These are phyloP conservation scores for Cercospora sp. DNA, from an alignment of 2,329 filamentous ascomycete species.

Conservation along the genomic window DNA sequence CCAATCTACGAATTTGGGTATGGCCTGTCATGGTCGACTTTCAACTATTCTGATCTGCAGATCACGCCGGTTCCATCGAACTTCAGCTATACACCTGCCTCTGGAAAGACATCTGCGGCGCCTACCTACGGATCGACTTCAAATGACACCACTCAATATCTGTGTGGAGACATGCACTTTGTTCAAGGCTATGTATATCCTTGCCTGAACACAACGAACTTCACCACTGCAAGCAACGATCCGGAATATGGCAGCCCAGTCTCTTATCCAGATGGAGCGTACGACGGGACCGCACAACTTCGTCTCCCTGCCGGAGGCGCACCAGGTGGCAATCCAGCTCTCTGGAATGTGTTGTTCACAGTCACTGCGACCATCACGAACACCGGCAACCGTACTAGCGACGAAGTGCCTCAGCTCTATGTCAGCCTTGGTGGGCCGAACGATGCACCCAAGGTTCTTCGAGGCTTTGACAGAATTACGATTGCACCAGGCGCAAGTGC, in stretches of 20 bases:
- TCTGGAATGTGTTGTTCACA: conserved; percentile 63
- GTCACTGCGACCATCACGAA: conserved; percentile 64
- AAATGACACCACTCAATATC: neutral
- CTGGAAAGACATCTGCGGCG: neutral
- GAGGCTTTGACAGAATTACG: conserved; percentile 45
- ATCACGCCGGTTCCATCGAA: conserved; percentile 54
- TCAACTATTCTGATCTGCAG: conserved; percentile 40
- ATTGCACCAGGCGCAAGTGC: conserved; percentile 28
- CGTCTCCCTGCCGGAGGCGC: neutral
- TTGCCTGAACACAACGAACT: neutral
- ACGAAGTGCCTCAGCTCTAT: conserved; percentile 60
- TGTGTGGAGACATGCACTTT: conserved; percentile 1
- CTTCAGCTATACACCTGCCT: conserved; percentile 36
- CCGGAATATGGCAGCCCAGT: neutral
- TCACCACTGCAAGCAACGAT: neutral
- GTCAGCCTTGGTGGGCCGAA: conserved; percentile 37
- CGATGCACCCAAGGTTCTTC: conserved; percentile 50
- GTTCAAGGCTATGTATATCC: neutral
- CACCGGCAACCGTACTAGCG: conserved; percentile 55
- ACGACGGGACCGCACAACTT: neutral
- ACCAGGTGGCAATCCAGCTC: conserved; percentile 47
- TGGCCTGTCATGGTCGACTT: conserved; percentile 48
- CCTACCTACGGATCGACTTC: neutral
- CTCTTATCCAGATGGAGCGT: neutral
- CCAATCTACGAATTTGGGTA: conserved; percentile 48